Conservation (phyloP, 495 filamentous ascomycete genomes). For the Trichoderma virens region DNA sequence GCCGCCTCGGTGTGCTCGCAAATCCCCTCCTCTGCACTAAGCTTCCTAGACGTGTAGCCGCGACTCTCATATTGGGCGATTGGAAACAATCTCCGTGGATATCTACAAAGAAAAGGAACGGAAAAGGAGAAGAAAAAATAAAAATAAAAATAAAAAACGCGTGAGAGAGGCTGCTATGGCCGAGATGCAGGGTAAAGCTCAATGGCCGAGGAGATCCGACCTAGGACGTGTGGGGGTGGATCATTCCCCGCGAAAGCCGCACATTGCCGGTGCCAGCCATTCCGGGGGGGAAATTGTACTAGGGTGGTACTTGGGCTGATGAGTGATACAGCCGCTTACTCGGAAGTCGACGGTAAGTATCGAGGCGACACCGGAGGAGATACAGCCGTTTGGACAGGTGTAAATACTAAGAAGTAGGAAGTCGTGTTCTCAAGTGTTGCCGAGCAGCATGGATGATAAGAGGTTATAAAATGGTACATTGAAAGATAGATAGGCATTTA, state of each 20-base stretch:
- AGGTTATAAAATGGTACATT: no score
- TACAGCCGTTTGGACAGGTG: no score
- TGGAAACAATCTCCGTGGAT: neutral
- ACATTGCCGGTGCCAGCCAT: constrained; percentile 27
- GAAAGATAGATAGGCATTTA: no score
- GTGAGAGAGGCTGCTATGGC: neutral
- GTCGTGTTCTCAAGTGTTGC: no score
- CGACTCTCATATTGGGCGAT: constrained; percentile 18
- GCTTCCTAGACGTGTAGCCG: constrained; percentile 5
- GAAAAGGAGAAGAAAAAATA: neutral
- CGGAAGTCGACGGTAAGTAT: neutral
- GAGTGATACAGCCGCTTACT: neutral
- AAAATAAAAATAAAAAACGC: neutral
- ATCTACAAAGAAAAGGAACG: neutral
- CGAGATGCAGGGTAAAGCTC: neutral
- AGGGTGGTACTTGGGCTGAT: no score
- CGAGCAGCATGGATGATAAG: no score
- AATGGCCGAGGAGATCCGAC: constrained; percentile 3
- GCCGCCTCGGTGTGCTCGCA: constrained; percentile 43
- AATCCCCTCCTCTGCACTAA: constrained; percentile 41
- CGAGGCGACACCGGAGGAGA: neutral
- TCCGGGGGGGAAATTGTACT: neutral
- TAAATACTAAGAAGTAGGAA: no score
- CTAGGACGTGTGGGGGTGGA: constrained; percentile 12
- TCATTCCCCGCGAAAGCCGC: constrained; percentile 22